Evolutionary conservation across 805 yeast genomes (phyloP).

Genomic region (Kodamaea hsintzibuensis): DNA sequence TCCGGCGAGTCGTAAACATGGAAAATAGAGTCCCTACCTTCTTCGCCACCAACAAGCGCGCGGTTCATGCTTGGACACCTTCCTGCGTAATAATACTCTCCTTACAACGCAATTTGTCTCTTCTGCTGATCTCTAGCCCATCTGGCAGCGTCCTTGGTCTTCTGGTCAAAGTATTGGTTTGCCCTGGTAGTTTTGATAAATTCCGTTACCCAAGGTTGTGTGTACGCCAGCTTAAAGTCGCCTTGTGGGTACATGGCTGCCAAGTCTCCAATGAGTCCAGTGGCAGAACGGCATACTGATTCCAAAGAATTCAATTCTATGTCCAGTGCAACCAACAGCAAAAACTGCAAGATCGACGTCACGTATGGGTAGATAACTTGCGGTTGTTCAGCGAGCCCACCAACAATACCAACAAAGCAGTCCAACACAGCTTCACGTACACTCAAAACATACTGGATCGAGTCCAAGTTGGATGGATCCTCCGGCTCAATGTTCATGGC

Average conservation of each 20-base stretch:
- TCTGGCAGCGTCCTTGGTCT: slow-evolving; percentile 87
- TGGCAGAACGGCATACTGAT: slow-evolving; percentile 75
- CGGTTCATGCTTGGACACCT: no score
- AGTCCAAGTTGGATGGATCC: slow-evolving; percentile 63
- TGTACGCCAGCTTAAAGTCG: slow-evolving; percentile 63
- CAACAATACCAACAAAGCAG: slow-evolving; percentile 92
- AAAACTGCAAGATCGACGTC: slow-evolving; percentile 67
- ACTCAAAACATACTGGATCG: slow-evolving; percentile 68
- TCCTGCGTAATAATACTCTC: not conserved
- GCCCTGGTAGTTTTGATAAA: slow-evolving; percentile 73
- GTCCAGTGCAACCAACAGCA: slow-evolving; percentile 61
- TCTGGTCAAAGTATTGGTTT: slow-evolving; percentile 57
- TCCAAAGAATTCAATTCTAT: slow-evolving; percentile 62
- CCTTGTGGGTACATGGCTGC: slow-evolving; percentile 85
- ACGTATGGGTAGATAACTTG: slow-evolving; percentile 64
- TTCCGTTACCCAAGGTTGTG: slow-evolving; percentile 76
- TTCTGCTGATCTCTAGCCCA: slow-evolving; percentile 94
- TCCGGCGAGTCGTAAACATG: no score
- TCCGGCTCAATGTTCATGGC: slow-evolving; percentile 65
- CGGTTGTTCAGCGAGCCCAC: slow-evolving; percentile 77
- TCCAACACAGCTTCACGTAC: slow-evolving; percentile 90
- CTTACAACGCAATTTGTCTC: slow-evolving; percentile 26
- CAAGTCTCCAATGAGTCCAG: slow-evolving; percentile 90
- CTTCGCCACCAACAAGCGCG: no score
- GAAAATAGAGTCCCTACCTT: no score